Evolutionary conservation across 129 eudicot species (phyloP).

Genomic region (Ambrosia trifida): DNA sequence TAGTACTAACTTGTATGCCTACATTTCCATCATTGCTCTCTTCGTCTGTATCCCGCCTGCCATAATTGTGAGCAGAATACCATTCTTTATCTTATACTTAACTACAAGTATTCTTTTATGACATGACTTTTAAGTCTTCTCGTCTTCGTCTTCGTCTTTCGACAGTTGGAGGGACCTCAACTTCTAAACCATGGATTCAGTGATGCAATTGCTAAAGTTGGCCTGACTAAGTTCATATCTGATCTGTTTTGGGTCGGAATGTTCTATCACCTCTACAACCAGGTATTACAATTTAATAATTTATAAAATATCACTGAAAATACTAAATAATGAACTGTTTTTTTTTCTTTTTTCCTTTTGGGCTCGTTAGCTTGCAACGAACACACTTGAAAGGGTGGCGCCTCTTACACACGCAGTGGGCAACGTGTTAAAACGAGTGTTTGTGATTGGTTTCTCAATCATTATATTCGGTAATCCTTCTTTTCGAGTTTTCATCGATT

Average conservation of each 20-base stretch:
- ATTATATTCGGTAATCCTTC: slow-evolving; percentile 63
- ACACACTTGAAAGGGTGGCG: slow-evolving; percentile 98
- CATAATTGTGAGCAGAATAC: slow-evolving; percentile 55
- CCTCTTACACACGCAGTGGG: slow-evolving; percentile 98
- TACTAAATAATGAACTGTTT: too few relatives aligned
- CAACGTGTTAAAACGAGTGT: slow-evolving; percentile 92
- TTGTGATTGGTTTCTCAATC: slow-evolving; percentile 95
- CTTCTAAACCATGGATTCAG: slow-evolving; percentile 69
- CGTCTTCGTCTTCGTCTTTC: slow-evolving; percentile 16
- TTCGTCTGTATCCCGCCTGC: slow-evolving; percentile 92
- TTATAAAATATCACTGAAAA: too few relatives aligned
- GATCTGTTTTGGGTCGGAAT: slow-evolving; percentile 96
- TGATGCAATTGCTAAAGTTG: slow-evolving; percentile 95
- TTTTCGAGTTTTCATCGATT: background rate
- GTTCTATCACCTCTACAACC: slow-evolving; percentile 97
- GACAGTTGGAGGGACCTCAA: slow-evolving; percentile 83
- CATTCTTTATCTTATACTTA: background rate
- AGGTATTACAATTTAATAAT: slow-evolving; percentile 41
- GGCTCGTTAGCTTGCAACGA: slow-evolving; percentile 76
- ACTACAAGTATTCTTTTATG: background rate
- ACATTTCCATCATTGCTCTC: slow-evolving; percentile 90
- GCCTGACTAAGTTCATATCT: slow-evolving; percentile 73
- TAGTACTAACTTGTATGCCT: slow-evolving; percentile 91
- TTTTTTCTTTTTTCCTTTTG: slow-evolving; percentile 3
- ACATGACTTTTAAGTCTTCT: background rate